phyloP scores from a whole-genome alignment of 2,329 filamentous ascomycete genomes.

The Scytalidium lignicola region DNA sequence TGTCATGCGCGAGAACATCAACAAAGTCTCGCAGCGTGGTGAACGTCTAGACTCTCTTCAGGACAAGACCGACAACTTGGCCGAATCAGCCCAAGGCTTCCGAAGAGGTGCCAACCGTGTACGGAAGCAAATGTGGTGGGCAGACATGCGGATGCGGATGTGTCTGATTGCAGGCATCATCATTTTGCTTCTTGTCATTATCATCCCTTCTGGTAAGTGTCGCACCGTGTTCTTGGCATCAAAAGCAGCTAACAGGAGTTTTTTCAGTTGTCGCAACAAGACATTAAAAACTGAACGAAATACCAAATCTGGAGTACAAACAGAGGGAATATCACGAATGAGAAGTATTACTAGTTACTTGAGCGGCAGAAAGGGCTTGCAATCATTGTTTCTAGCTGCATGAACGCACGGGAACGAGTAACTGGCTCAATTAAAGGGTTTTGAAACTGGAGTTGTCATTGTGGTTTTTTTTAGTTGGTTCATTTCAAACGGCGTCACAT shows the following conservation, averaged over 20 bases:
- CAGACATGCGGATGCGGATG: slow-evolving; percentile 99
- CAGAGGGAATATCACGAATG: slow-evolving; percentile 1
- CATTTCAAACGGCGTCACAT: slow-evolving; percentile 21
- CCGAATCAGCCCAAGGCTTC: slow-evolving; percentile 90
- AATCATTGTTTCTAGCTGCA: slow-evolving; percentile 30
- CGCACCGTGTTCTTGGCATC: background rate
- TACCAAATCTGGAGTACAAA: slow-evolving; percentile 23
- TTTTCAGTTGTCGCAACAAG: slow-evolving; percentile 38
- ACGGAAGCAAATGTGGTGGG: slow-evolving; percentile 99
- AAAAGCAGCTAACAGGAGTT: slow-evolving; percentile 22
- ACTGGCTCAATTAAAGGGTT: slow-evolving; percentile 29
- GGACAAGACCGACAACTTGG: slow-evolving; percentile 93
- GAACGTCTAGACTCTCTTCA: slow-evolving; percentile 82
- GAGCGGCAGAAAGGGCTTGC: slow-evolving; percentile 18
- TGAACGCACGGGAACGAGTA: slow-evolving; percentile 32
- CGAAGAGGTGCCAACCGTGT: slow-evolving; percentile 93
- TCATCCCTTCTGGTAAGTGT: slow-evolving; percentile 79
- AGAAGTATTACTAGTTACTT: slow-evolving; percentile 9
- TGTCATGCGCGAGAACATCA: slow-evolving; percentile 97
- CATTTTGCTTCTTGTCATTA: slow-evolving; percentile 86
- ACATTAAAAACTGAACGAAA: slow-evolving; percentile 29
- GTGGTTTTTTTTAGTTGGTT: slow-evolving; percentile 24
- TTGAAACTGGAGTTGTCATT: slow-evolving; percentile 30
- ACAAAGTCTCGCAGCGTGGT: slow-evolving; percentile 91
- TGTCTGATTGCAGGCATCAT: slow-evolving; percentile 90